Evolutionary conservation across 306 rosid genomes (phyloP).

Genomic region (Ziziphus jujuba): DNA sequence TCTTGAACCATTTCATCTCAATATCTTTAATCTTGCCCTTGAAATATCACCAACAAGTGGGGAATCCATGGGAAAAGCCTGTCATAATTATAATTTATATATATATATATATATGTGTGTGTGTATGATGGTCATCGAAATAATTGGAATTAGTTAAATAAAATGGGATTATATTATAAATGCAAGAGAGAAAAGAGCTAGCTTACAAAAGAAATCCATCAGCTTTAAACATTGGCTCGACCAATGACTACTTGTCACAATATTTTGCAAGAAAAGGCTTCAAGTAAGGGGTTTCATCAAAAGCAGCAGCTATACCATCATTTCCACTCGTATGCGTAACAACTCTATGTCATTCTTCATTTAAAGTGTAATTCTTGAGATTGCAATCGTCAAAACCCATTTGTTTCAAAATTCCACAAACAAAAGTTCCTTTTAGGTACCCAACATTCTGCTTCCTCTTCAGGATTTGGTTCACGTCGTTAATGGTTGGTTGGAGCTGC

Average conservation of each 20-base stretch:
- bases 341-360: not conserved
- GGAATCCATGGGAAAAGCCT: slow-evolving; percentile 43
- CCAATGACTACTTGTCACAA: slow-evolving; percentile 8
- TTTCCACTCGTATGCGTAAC: slow-evolving; percentile 8
- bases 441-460: slow-evolving; percentile 35
- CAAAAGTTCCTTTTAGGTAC: slow-evolving; percentile 33
- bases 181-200: not conserved
- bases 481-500: slow-evolving; percentile 31
- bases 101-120: not conserved
- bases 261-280: slow-evolving; percentile 1
- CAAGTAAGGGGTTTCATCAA: not conserved
- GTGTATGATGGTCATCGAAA: too few species aligned
- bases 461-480: slow-evolving; percentile 29
- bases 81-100: not conserved
- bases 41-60: slow-evolving; percentile 54
- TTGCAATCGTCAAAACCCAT: slow-evolving; percentile 22
- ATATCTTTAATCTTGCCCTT: slow-evolving; percentile 43
- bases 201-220: slow-evolving; percentile 21
- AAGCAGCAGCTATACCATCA: slow-evolving; percentile 17
- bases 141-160: not conserved
- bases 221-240: not conserved
- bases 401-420: slow-evolving; percentile 13
- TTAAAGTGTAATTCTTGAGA: not conserved
- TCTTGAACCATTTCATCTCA: slow-evolving; percentile 45
- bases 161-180: not conserved